A percentile compares a stretch with the other conserved stretches of the same genome.
phyloP scores from a whole-genome alignment of 1,284 basidiomycete species.

The Amylostereum chailletii region DNA sequence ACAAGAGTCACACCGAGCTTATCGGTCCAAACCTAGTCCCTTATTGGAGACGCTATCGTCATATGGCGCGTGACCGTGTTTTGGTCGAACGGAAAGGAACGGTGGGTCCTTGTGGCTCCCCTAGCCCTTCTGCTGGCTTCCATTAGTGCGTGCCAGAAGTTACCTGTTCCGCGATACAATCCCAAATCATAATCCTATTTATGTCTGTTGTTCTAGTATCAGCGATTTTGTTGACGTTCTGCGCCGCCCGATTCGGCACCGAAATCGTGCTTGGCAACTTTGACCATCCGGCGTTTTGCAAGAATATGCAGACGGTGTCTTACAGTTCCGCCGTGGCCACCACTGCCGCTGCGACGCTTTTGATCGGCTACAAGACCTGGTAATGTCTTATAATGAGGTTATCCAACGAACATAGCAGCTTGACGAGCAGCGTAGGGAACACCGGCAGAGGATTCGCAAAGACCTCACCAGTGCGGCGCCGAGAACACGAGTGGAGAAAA shows the following conservation, averaged over 20 bases:
- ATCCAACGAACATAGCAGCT: too few relatives aligned
- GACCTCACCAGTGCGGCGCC: neutral
- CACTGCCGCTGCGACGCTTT: conserved; percentile 3
- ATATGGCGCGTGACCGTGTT: conserved; percentile 7
- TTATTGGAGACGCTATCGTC: conserved; percentile 5
- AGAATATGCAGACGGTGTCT: conserved; percentile 1
- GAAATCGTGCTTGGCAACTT: neutral
- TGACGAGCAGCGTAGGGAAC: neutral
- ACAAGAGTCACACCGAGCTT: too few relatives aligned
- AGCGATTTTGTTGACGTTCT: too few relatives aligned
- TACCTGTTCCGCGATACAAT: too few relatives aligned
- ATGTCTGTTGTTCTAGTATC: too few relatives aligned
- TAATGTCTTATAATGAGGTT: neutral
- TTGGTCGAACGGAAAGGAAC: neutral
- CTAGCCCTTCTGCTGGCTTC: conserved; percentile 1
- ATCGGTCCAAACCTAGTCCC: neutral
- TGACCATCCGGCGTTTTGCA: conserved; percentile 4
- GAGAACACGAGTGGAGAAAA: conserved; percentile 1
- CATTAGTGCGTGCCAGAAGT: neutral
- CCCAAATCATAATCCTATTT: too few relatives aligned
- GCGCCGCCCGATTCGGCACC: too few relatives aligned
- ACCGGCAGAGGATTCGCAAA: neutral
- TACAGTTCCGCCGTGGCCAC: conserved; percentile 4
- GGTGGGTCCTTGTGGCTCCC: conserved; percentile 2
- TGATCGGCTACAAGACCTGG: conserved; percentile 7